Conservation (phyloP, 1,284 basidiomycete species). For the Marasmius sp. region DNA sequence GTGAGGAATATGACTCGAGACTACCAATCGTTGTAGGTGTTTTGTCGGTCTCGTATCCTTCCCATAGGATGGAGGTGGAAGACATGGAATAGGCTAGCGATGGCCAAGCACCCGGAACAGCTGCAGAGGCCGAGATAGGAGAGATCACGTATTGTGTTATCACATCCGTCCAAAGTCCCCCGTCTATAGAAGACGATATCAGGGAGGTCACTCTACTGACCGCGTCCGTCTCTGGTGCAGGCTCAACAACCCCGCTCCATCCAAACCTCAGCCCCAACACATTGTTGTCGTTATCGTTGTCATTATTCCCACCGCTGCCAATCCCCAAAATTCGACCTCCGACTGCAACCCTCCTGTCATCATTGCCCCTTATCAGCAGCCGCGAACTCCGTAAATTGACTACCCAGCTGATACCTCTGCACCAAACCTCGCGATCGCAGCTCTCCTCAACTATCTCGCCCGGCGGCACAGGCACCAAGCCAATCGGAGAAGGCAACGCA, state of each 20-base stretch:
- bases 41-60: conserved; percentile 28
- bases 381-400: conserved; percentile 54
- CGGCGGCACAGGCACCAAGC: conserved; percentile 13
- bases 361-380: conserved; percentile 38
- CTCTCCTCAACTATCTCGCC: conserved; percentile 37
- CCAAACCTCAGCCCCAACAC: neutral
- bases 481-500: conserved; percentile 28
- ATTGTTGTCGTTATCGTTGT: too few relatives aligned
- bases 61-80: conserved; percentile 14
- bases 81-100: conserved; percentile 13
- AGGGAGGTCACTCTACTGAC: too few relatives aligned
- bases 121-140: neutral
- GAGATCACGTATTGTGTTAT: too few relatives aligned
- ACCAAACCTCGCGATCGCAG: conserved; percentile 48
- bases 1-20: conserved; percentile 30
- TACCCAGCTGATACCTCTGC: conserved; percentile 51
- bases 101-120: conserved; percentile 15
- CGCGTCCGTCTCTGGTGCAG: too few relatives aligned
- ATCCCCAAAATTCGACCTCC: conserved; percentile 7
- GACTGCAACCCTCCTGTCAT: neutral
- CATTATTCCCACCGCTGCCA: too few relatives aligned
- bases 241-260: neutral
- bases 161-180: too few relatives aligned
- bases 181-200: too few relatives aligned
- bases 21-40: conserved; percentile 51